Conservation (phyloP, 2,329 filamentous ascomycete genomes). For the Ceratocystis destructans region DNA sequence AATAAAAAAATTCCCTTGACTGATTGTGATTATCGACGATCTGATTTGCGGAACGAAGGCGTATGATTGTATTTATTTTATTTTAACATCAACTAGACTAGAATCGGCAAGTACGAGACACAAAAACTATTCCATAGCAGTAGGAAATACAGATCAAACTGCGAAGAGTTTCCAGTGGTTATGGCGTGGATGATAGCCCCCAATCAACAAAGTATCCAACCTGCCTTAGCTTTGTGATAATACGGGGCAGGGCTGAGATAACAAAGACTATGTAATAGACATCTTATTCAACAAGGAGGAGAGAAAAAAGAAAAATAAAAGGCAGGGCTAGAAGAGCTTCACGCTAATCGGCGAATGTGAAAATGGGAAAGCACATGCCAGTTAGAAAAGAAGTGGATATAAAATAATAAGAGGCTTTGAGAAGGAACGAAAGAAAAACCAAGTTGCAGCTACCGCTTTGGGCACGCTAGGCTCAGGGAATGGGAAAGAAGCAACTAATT, state of each 20-base stretch:
- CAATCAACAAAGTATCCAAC: not conserved
- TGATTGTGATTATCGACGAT: slow-evolving; percentile 9
- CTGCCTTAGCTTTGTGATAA: slow-evolving; percentile 1
- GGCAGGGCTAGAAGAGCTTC: not conserved
- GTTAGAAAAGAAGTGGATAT: not conserved
- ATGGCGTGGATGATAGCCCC: not conserved
- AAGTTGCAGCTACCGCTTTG: not conserved
- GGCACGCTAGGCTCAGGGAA: not conserved
- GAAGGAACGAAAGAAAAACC: slow-evolving; percentile 3
- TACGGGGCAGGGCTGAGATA: not conserved
- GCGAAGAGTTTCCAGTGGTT: not conserved
- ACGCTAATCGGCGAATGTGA: not conserved
- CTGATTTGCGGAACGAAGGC: slow-evolving; percentile 1
- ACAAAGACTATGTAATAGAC: not conserved
- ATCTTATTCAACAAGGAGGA: not conserved
- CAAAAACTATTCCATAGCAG: not conserved
- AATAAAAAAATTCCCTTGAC: slow-evolving; percentile 7
- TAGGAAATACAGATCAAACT: not conserved
- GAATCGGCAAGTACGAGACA: not conserved
- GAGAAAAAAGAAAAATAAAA: not conserved
- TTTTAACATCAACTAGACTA: not conserved
- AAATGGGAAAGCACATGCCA: slow-evolving; percentile 16
- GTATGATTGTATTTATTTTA: not conserved
- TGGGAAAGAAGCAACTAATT: not conserved
- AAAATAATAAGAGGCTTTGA: not conserved